phyloP scores from a whole-genome alignment of 257 asterid species.

The Nicotiana knightiana region DNA sequence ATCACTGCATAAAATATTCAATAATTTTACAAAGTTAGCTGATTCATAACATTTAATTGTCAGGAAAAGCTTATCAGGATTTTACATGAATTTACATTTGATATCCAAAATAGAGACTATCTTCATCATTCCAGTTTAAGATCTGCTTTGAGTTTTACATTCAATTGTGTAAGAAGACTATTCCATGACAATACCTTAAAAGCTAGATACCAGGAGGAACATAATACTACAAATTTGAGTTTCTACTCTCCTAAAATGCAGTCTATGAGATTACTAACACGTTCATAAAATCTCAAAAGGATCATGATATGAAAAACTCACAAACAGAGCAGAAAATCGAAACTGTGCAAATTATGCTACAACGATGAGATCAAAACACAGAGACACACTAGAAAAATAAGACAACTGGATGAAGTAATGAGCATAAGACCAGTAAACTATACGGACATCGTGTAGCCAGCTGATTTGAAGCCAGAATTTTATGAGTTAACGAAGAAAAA shows the following conservation, averaged over 20 bases:
- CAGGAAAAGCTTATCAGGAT: background rate
- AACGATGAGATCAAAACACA: background rate
- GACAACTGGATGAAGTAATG: background rate
- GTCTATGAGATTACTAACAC: background rate
- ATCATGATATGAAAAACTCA: background rate
- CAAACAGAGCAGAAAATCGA: background rate
- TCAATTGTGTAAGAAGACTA: background rate
- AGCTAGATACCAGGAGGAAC: background rate
- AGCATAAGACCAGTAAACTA: background rate
- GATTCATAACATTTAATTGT: background rate
- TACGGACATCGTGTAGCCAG: background rate
- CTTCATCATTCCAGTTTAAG: background rate
- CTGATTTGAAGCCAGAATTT: background rate
- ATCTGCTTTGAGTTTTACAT: background rate
- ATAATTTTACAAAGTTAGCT: background rate
- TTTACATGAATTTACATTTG: background rate
- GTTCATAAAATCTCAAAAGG: background rate
- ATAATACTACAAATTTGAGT: background rate
- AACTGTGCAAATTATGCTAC: background rate
- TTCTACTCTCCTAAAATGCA: background rate
- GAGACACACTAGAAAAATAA: background rate
- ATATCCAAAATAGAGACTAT: background rate
- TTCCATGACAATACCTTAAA: background rate
- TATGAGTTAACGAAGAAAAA: background rate
- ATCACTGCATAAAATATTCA: conserved; percentile 47